A percentile compares a stretch with the other conserved stretches of the same genome.
Conservation (phyloP, 2,329 filamentous ascomycete species). For the Aspergillus thermomutatus region DNA sequence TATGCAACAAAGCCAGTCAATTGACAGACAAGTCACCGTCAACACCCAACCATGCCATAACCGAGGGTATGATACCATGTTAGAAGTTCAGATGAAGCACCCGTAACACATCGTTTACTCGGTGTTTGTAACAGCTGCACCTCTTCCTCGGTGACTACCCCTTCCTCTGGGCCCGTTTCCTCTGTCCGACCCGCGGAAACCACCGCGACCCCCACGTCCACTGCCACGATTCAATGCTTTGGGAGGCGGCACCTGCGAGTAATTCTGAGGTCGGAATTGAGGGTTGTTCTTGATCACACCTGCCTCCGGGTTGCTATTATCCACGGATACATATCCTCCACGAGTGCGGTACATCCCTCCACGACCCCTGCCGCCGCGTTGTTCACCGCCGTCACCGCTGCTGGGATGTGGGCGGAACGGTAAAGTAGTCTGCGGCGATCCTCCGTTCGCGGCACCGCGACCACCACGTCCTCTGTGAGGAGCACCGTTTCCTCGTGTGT, state of each 20-base stretch:
- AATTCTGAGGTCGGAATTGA: slow-evolving; percentile 54
- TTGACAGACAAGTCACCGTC: neutral
- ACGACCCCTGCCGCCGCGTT: slow-evolving; percentile 21
- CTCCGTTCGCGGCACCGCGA: slow-evolving; percentile 25
- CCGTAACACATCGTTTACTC: neutral
- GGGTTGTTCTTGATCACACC: slow-evolving; percentile 56
- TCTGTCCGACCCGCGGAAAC: slow-evolving; percentile 20
- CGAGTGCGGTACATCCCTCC: slow-evolving; percentile 27
- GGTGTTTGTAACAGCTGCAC: slow-evolving; percentile 11
- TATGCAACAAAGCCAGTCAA: neutral
- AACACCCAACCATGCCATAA: neutral
- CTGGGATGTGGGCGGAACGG: slow-evolving; percentile 32
- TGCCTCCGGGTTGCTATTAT: slow-evolving; percentile 51
- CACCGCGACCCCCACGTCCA: slow-evolving; percentile 34
- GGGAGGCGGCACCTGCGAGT: slow-evolving; percentile 50
- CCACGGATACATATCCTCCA: slow-evolving; percentile 38
- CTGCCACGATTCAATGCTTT: slow-evolving; percentile 37
- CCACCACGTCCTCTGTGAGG: slow-evolving; percentile 34
- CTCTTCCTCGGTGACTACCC: slow-evolving; percentile 25
- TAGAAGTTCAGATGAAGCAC: neutral
- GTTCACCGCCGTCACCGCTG: slow-evolving; percentile 15
- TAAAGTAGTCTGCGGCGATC: slow-evolving; percentile 22
- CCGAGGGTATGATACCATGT: neutral
- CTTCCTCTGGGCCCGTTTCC: slow-evolving; percentile 31
- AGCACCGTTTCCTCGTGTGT: slow-evolving; percentile 31